These are phyloP conservation scores for Aspergillus spinulosporus DNA, from an alignment of 2,329 filamentous ascomycete genomes.

Conservation along the genomic window DNA sequence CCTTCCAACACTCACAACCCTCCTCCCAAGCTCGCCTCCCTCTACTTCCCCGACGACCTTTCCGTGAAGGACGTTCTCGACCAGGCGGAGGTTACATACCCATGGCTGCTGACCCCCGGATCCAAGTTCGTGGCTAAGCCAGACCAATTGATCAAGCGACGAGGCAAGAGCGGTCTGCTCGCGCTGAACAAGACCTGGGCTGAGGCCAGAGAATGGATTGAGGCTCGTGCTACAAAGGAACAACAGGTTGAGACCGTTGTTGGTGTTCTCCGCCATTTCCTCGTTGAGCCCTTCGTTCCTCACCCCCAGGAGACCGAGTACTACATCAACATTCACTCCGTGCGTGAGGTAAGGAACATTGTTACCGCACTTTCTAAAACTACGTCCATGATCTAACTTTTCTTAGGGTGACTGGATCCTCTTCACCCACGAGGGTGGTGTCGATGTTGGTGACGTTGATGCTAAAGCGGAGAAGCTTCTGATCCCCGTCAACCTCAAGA, in stretches of 20 bases:
- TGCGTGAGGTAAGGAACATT: conserved; percentile 85
- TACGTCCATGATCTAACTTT: not conserved
- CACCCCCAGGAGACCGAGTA: conserved; percentile 95
- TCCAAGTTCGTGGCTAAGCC: conserved; percentile 98
- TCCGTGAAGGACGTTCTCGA: conserved; percentile 81
- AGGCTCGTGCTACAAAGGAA: conserved; percentile 84
- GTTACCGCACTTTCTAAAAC: not conserved
- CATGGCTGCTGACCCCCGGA: conserved; percentile 81
- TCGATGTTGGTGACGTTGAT: conserved; percentile 98
- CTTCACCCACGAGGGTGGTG: conserved; percentile 99
- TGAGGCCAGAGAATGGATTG: conserved; percentile 92
- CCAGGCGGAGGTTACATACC: conserved; percentile 94
- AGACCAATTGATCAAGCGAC: conserved; percentile 99
- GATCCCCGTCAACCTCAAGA: conserved; percentile 88
- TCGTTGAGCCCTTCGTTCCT: conserved; percentile 97
- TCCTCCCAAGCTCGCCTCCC: conserved; percentile 82
- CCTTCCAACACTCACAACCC: conserved; percentile 84
- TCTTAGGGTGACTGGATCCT: conserved; percentile 96
- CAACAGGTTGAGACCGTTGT: conserved; percentile 91
- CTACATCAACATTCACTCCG: conserved; percentile 99
- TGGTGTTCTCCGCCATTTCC: conserved; percentile 88
- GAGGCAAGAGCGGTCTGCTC: conserved; percentile 97
- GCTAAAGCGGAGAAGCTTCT: conserved; percentile 98
- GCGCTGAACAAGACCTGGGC: conserved; percentile 96
- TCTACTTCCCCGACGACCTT: conserved; percentile 89